These are phyloP conservation scores for Suillus fuscotomentosus DNA, from an alignment of 768 basidiomycete genomes.

Conservation along the genomic window DNA sequence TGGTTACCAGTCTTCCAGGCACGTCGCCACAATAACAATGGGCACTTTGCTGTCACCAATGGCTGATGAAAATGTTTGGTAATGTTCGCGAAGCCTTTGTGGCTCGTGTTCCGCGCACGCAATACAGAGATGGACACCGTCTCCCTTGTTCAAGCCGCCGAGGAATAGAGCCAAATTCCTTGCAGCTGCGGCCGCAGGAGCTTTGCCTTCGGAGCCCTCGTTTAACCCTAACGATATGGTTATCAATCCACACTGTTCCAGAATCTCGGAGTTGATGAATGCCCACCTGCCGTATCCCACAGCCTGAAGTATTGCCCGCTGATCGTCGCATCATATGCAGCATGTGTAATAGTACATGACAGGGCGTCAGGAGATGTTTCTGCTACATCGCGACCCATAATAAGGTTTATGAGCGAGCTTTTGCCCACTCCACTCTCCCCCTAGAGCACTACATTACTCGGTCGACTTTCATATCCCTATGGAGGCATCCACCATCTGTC, in stretches of 20 bases:
- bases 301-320: conserved; percentile 17
- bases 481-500: not conserved
- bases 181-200: conserved; percentile 25
- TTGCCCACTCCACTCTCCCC: conserved; percentile 44
- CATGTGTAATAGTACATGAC: conserved; percentile 37
- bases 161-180: conserved; percentile 30
- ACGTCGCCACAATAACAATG: conserved; percentile 24
- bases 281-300: conserved; percentile 32
- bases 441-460: conserved; percentile 38
- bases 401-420: conserved; percentile 44
- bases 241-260: not conserved
- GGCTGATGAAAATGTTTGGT: conserved; percentile 20
- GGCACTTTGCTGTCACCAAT: conserved; percentile 26
- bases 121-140: conserved; percentile 27
- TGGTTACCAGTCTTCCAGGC: conserved; percentile 24
- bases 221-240: conserved; percentile 22
- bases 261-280: not conserved
- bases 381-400: conserved; percentile 30
- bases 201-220: conserved; percentile 28
- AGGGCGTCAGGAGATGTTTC: conserved; percentile 26
- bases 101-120: conserved; percentile 25
- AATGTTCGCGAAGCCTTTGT: conserved; percentile 18
- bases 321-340: conserved; percentile 21
- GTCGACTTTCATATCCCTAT: not conserved
- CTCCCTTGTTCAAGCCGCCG: conserved; percentile 23